A percentile compares a stretch with the other conserved stretches of the same genome.
These are phyloP conservation scores for Pseudogymnoascus destructans DNA, from an alignment of 2,329 filamentous ascomycete genomes.

Conservation along the genomic window DNA sequence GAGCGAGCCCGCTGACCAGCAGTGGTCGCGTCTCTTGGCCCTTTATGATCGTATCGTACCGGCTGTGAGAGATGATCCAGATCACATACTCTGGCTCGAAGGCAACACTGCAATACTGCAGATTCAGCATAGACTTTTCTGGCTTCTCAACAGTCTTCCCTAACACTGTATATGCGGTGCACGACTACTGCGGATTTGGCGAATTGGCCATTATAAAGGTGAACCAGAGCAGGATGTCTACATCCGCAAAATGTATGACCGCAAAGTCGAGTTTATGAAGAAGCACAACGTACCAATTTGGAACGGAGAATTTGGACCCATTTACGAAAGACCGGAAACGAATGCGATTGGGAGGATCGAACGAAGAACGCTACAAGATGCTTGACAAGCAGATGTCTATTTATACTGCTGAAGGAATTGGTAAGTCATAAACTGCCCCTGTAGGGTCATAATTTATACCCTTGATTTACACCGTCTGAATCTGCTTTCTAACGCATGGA, in stretches of 20 bases:
- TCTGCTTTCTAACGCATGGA: slow-evolving; percentile 3
- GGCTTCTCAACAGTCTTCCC: slow-evolving; percentile 31
- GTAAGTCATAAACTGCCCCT: neutral
- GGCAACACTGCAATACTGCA: slow-evolving; percentile 39
- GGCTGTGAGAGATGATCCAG: slow-evolving; percentile 30
- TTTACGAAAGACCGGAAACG: neutral
- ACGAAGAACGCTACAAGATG: neutral
- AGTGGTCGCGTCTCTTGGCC: slow-evolving; percentile 27
- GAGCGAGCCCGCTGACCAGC: slow-evolving; percentile 27
- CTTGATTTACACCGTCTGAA: neutral
- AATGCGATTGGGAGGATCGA: neutral
- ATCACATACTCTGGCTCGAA: slow-evolving; percentile 39
- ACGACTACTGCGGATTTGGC: slow-evolving; percentile 33
- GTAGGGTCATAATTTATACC: neutral
- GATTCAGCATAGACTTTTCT: slow-evolving; percentile 33
- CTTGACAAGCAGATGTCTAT: slow-evolving; percentile 8
- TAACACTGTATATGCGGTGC: slow-evolving; percentile 33
- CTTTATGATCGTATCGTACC: slow-evolving; percentile 32
- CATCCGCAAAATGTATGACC: slow-evolving; percentile 31
- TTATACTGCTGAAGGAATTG: slow-evolving; percentile 11
- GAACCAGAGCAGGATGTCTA: slow-evolving; percentile 30
- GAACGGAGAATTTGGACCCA: slow-evolving; percentile 25
- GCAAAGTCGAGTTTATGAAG: slow-evolving; percentile 35
- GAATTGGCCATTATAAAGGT: slow-evolving; percentile 29
- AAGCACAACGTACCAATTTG: slow-evolving; percentile 32